A percentile compares a stretch with the other conserved stretches of the same genome.
Conservation (phyloP, 495 filamentous ascomycete genomes). For the Evernia prunastri region DNA sequence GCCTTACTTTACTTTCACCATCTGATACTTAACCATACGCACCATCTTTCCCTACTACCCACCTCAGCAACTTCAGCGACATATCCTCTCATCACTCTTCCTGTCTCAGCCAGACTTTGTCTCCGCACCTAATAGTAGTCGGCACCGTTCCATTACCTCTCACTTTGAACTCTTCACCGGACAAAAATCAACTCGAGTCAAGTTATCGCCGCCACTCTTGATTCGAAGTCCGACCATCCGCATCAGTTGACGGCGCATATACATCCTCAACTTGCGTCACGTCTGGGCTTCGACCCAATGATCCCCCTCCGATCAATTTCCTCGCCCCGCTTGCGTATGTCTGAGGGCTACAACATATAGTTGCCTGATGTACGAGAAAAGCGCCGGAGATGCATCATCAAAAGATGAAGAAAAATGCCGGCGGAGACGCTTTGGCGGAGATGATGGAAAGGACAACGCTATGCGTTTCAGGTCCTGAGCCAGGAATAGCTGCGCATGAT, state of each 20-base stretch:
- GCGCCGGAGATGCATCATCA: constrained; percentile 11
- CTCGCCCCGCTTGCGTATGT: neutral
- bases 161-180: neutral
- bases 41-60: no score
- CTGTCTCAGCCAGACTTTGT: neutral
- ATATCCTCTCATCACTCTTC: neutral
- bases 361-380: neutral
- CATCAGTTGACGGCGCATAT: neutral
- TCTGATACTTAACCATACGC: no score
- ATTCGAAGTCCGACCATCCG: neutral
- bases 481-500: constrained; percentile 37
- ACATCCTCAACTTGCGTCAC: neutral
- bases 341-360: neutral
- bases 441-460: constrained; percentile 35
- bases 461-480: constrained; percentile 38
- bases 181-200: neutral
- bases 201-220: neutral
- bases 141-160: neutral
- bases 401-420: constrained; percentile 17
- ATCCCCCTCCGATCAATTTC: neutral
- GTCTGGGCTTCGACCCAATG: constrained; percentile 9
- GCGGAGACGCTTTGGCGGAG: constrained; percentile 18
- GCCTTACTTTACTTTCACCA: neutral
- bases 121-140: neutral
- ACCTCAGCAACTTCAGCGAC: neutral